Conservation (phyloP, 371 early-diverging fungal genomes). For the Mortierella polycephala region DNA sequence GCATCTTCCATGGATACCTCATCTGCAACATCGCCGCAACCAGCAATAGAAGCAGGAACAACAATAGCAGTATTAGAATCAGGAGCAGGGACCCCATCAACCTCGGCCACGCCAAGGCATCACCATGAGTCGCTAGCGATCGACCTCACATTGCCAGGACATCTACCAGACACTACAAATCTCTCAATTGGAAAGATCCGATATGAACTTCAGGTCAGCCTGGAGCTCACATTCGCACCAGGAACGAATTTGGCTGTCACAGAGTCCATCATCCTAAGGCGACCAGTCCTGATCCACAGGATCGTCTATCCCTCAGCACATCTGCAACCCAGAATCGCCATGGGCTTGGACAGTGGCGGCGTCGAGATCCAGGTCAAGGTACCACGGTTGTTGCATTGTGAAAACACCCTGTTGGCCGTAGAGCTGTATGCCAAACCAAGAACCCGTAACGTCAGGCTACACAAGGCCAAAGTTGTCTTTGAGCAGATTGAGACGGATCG, state of each 20-base stretch:
- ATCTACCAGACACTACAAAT: constrained; percentile 41
- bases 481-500: constrained; percentile 55
- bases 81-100: background rate
- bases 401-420: constrained; percentile 45
- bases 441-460: constrained; percentile 45
- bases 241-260: constrained; percentile 28
- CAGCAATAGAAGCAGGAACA: background rate
- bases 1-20: background rate
- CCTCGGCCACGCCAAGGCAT: background rate
- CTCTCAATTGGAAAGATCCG: constrained; percentile 43
- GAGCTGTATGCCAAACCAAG: constrained; percentile 49
- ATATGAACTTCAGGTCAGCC: constrained; percentile 44
- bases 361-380: constrained; percentile 53
- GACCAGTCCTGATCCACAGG: constrained; percentile 42
- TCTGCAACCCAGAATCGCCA: constrained; percentile 37
- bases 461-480: constrained; percentile 46
- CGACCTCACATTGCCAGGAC: constrained; percentile 44
- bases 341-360: constrained; percentile 50
- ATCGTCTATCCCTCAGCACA: constrained; percentile 50
- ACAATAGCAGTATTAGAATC: background rate
- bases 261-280: constrained; percentile 31
- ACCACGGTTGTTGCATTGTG: constrained; percentile 45
- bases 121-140: constrained; percentile 38
- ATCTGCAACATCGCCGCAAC: background rate
- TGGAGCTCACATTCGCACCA: constrained; percentile 28